Evolutionary conservation across 2,329 filamentous ascomycete species (phyloP).

Genomic region (Aspergillus felis): DNA sequence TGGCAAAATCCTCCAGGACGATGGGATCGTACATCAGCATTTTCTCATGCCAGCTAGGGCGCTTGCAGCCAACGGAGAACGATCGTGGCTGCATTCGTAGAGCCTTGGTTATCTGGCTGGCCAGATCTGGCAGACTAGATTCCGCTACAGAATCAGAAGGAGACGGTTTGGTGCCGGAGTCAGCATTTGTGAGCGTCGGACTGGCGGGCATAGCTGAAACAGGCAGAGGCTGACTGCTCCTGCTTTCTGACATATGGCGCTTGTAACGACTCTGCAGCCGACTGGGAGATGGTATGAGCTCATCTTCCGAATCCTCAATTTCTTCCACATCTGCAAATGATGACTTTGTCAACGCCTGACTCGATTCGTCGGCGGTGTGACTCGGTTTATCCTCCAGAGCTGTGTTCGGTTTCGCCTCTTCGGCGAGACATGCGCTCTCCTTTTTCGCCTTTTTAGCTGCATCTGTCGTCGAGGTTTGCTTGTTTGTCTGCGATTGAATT

Average conservation of each 20-base stretch:
- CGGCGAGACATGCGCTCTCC: slow-evolving; percentile 10
- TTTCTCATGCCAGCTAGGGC: slow-evolving; percentile 78
- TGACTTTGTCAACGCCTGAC: neutral
- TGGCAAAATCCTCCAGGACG: slow-evolving; percentile 76
- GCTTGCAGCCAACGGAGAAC: slow-evolving; percentile 33
- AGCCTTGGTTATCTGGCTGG: slow-evolving; percentile 45
- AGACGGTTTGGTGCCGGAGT: neutral
- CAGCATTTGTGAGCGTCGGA: slow-evolving; percentile 1
- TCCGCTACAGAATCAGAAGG: neutral
- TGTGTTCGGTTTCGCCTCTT: slow-evolving; percentile 4
- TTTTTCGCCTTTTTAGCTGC: neutral
- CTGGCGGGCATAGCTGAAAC: slow-evolving; percentile 11
- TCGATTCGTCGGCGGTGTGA: neutral
- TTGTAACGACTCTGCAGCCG: slow-evolving; percentile 20
- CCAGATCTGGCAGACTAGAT: slow-evolving; percentile 37
- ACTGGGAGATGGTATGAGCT: slow-evolving; percentile 27
- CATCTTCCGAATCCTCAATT: slow-evolving; percentile 37
- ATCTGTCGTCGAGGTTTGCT: neutral
- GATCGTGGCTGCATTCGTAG: slow-evolving; percentile 42
- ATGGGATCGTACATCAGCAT: slow-evolving; percentile 93
- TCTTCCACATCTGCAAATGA: slow-evolving; percentile 31
- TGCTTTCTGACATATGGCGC: slow-evolving; percentile 2
- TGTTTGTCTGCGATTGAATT: neutral
- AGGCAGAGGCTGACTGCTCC: slow-evolving; percentile 4
- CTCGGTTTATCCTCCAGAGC: neutral